Evolutionary conservation across 805 yeast genomes (phyloP).

Genomic region (Kodamaea kakaduensis): DNA sequence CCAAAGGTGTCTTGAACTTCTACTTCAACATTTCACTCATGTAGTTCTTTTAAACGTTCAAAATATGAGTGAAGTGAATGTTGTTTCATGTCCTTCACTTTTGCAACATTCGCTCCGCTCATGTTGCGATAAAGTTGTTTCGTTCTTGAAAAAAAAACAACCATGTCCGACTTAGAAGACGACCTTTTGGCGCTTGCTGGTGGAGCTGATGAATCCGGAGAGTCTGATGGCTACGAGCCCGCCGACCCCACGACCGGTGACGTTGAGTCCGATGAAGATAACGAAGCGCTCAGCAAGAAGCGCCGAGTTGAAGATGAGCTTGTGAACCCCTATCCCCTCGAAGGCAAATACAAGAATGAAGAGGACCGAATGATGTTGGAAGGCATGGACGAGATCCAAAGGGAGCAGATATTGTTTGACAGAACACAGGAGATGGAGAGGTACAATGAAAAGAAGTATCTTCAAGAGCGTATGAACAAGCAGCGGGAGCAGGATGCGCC

Average conservation of each 20-base stretch:
- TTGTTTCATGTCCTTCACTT: no score
- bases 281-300: constrained; percentile 8
- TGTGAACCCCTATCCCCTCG: constrained; percentile 84
- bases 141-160: neutral
- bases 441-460: constrained; percentile 75
- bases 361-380: constrained; percentile 62
- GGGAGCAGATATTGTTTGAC: constrained; percentile 87
- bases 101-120: no score
- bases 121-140: no score
- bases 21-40: no score
- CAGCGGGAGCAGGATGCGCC: constrained; percentile 31
- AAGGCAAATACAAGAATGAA: constrained; percentile 84
- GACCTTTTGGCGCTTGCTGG: constrained; percentile 90
- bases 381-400: constrained; percentile 84
- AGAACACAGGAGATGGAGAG: constrained; percentile 90
- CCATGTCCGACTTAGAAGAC: constrained; percentile 85
- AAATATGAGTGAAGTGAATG: no score
- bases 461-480: constrained; percentile 76
- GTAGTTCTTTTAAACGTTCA: no score
- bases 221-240: constrained; percentile 32
- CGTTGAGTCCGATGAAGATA: constrained; percentile 23
- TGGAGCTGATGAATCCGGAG: constrained; percentile 43
- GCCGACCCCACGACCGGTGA: constrained; percentile 23
- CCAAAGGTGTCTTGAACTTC: no score
- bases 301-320: constrained; percentile 31